phyloP scores from a whole-genome alignment of 768 basidiomycete genomes.

The Boletales sp. region DNA sequence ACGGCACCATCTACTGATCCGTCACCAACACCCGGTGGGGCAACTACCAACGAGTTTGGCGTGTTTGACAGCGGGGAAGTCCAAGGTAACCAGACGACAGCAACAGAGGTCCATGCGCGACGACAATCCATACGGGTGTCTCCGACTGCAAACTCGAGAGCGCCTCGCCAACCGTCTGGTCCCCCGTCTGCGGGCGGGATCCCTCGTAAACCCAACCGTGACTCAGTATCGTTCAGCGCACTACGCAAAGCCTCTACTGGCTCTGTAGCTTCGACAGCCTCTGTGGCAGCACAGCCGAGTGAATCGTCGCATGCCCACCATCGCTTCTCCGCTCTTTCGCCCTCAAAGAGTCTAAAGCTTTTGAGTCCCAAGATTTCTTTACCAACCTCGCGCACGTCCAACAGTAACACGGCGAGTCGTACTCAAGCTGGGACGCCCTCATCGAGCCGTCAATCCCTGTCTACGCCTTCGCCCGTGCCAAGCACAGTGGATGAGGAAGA shows the following conservation, averaged over 20 bases:
- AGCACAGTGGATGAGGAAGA: conserved; percentile 83
- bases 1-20: conserved; percentile 57
- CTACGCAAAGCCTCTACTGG: conserved; percentile 81
- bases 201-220: conserved; percentile 67
- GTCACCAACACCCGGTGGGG: conserved; percentile 51
- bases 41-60: conserved; percentile 72
- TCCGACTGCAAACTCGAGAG: conserved; percentile 57
- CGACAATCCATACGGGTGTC: conserved; percentile 64
- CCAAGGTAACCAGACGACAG: conserved; percentile 38
- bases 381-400: conserved; percentile 51
- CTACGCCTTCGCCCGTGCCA: conserved; percentile 81
- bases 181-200: conserved; percentile 44
- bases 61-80: conserved; percentile 64
- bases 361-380: conserved; percentile 75
- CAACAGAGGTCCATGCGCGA: conserved; percentile 36
- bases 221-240: conserved; percentile 74
- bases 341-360: conserved; percentile 79
- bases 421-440: conserved; percentile 60
- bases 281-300: conserved; percentile 43
- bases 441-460: conserved; percentile 69
- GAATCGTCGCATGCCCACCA: conserved; percentile 45
- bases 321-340: conserved; percentile 80
- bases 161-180: conserved; percentile 60
- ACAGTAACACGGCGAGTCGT: conserved; percentile 36
- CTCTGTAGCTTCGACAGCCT: conserved; percentile 67